A percentile compares a stretch with the other conserved stretches of the same genome.
Conservation (phyloP, 805 yeast genomes). For the Saturnispora serradocipensis region DNA sequence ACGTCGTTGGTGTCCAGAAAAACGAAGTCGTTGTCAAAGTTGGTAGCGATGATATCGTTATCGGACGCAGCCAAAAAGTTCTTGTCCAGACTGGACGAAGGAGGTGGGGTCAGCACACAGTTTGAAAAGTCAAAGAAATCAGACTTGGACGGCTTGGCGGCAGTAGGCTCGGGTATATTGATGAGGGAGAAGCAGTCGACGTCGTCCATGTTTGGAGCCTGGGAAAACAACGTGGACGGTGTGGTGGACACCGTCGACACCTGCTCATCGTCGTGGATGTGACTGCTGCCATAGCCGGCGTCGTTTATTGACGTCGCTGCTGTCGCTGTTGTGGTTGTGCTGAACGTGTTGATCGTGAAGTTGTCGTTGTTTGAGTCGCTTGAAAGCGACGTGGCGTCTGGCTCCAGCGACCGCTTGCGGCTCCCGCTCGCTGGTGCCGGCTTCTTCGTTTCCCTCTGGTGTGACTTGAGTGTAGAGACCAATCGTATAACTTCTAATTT, state of each 20-base stretch:
- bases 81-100: neutral
- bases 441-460: neutral
- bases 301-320: conserved; percentile 8
- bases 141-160: neutral
- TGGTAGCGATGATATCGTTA: neutral
- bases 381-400: conserved; percentile 5
- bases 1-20: neutral
- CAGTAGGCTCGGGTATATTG: conserved; percentile 1
- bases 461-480: conserved; percentile 30
- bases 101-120: neutral
- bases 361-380: neutral
- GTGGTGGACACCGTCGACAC: conserved; percentile 20
- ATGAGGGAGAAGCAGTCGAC: conserved; percentile 5
- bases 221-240: conserved; percentile 19
- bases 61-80: neutral
- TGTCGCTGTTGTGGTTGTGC: neutral
- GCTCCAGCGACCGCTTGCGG: neutral
- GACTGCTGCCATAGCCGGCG: conserved; percentile 26
- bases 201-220: conserved; percentile 1
- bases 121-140: conserved; percentile 1
- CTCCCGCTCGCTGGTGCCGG: neutral
- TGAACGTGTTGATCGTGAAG: neutral
- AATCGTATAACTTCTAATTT: conserved; percentile 36
- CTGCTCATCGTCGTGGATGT: conserved; percentile 20
- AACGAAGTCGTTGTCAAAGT: neutral